Conservation (phyloP, 106 monocot genomes). For the Dendrobium huoshanense region DNA sequence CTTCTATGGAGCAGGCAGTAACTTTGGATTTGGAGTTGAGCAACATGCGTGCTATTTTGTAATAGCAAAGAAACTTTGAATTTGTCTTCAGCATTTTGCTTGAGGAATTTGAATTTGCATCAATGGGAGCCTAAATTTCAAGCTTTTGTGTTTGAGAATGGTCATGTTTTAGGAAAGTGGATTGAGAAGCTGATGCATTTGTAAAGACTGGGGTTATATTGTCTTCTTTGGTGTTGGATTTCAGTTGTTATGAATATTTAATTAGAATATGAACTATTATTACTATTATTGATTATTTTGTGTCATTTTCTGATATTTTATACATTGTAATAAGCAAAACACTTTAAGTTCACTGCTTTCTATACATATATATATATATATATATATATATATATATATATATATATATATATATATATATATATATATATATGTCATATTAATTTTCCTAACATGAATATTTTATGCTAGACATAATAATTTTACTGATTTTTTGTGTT, state of each 20-base stretch:
- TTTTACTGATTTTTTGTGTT: too few relatives aligned
- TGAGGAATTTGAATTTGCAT: not conserved
- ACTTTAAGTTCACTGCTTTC: not conserved
- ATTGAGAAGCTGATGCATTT: not conserved
- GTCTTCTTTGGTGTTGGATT: not conserved
- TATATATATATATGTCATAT: not conserved
- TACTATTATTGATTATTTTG: not conserved
- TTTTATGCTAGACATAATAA: too few relatives aligned
- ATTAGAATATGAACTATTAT: not conserved
- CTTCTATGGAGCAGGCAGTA: not conserved
- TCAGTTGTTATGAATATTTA: not conserved
- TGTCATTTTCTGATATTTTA: too few relatives aligned
- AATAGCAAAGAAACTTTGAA: not conserved
- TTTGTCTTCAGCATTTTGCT: not conserved
- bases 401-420: not conserved
- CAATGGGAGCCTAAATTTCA: not conserved
- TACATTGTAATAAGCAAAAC: too few relatives aligned
- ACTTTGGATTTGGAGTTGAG: not conserved
- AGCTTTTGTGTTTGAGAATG: slow-evolving; percentile 8
- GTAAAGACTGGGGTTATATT: not conserved
- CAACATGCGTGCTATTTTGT: not conserved
- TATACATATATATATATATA: not conserved
- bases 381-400: too few relatives aligned
- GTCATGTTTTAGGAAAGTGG: not conserved
- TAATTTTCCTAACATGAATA: too few relatives aligned